Evolutionary conservation across 2,329 filamentous ascomycete genomes (phyloP).

Genomic region (Penicillium oxalicum): DNA sequence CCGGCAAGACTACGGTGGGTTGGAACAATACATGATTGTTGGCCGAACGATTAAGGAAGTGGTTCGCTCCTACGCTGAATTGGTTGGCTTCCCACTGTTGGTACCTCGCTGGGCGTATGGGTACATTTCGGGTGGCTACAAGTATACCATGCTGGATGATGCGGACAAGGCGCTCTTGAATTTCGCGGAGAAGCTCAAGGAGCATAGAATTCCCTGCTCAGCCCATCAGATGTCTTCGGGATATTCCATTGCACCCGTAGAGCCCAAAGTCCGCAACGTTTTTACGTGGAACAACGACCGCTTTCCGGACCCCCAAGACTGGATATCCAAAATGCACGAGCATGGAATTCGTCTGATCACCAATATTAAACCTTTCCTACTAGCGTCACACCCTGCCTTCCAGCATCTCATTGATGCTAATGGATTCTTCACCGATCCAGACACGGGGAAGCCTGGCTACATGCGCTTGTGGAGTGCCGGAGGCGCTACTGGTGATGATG

Average conservation of each 20-base stretch:
- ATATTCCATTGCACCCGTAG: slow-evolving; percentile 61
- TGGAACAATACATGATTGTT: slow-evolving; percentile 65
- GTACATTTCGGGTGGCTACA: slow-evolving; percentile 64
- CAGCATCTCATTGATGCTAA: slow-evolving; percentile 52
- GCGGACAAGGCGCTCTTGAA: slow-evolving; percentile 54
- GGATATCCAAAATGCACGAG: slow-evolving; percentile 56
- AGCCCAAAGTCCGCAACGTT: slow-evolving; percentile 65
- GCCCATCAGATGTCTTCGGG: slow-evolving; percentile 68
- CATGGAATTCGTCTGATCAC: slow-evolving; percentile 62
- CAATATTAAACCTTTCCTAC: slow-evolving; percentile 68
- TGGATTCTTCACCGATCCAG: slow-evolving; percentile 59
- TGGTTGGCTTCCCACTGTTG: slow-evolving; percentile 62
- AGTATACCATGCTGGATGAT: slow-evolving; percentile 54
- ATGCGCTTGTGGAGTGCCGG: slow-evolving; percentile 67
- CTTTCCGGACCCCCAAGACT: slow-evolving; percentile 62
- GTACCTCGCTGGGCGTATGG: slow-evolving; percentile 68
- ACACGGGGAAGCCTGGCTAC: slow-evolving; percentile 48
- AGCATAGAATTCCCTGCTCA: slow-evolving; percentile 63
- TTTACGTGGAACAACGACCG: slow-evolving; percentile 66
- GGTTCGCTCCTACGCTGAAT: slow-evolving; percentile 58
- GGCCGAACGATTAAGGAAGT: slow-evolving; percentile 62
- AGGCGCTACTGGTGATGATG: slow-evolving; percentile 63
- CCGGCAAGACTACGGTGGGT: slow-evolving; percentile 63
- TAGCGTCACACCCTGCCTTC: slow-evolving; percentile 63
- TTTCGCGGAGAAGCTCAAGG: slow-evolving; percentile 56